Evolutionary conservation across 1,284 basidiomycete genomes (phyloP), one percentile per base, ranked within the genome.

Genomic region (Schizophyllum amplum): DNA sequence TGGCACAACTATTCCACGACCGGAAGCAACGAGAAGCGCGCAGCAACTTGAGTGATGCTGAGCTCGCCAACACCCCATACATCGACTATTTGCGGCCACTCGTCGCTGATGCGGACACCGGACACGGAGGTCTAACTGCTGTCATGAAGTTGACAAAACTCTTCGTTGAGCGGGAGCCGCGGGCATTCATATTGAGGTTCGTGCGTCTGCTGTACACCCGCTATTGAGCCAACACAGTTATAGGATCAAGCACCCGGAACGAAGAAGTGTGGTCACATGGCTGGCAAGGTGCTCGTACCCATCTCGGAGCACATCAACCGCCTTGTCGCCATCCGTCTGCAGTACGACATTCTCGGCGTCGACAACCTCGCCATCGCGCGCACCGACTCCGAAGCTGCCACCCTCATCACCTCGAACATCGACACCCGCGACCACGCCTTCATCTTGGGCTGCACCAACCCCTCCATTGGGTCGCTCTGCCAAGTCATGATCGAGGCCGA

Each of bases 361-460:
- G 82, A 83, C 52, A 83, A 82, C 63, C 75, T 92, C 54, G 76
- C 86, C 65, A 83, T 93, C 65, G 86, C 88, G 17, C 81, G 90
- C 50, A 92, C 90, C 0, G 90, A 93, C 67, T 89, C 89, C 9
- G 87, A 98, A 72, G 95, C 96, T 6, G 96, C 96, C 3, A 98
- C 95, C 1, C 84, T 99, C 63, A 92, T 99, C n/a, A 92, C 94
- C 54, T 88, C 92, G 66, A 98, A 98, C 75, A 93, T 99, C 61
- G 97, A 99, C 73, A 86, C 90, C 66, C 89, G 96, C 47, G 96
- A 99, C 76, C 96, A 99, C 67, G 74, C 93, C 26, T 99, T 98
- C 80, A 95, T 99, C 69, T 84, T 98, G 33, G 96, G 96, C 50
- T 84, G 83, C 57, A 96, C 94, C 52, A 95, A 97, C 72, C 70